Evolutionary conservation across 805 yeast genomes (phyloP).

Genomic region (Kuraishia piskuri): DNA sequence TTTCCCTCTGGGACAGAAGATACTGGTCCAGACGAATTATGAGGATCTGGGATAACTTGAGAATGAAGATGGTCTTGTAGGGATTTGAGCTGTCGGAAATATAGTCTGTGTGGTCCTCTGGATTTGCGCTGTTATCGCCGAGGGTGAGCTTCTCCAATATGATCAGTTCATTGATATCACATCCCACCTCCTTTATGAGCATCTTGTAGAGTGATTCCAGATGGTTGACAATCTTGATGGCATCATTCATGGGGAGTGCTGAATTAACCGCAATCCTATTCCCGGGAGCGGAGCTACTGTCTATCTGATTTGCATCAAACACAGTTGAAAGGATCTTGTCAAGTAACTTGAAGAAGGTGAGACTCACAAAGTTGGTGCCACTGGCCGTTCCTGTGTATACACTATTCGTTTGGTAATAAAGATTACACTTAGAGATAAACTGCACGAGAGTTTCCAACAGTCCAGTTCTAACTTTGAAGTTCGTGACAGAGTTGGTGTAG

Average conservation of each 20-base stretch:
- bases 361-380: constrained; percentile 21
- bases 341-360: constrained; percentile 6
- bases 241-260: constrained; percentile 8
- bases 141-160: background rate
- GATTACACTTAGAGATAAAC: constrained; percentile 20
- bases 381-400: constrained; percentile 13
- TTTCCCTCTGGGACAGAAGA: constrained; percentile 20
- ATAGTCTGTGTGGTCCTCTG: background rate
- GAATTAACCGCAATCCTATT: background rate
- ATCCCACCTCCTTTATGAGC: constrained; percentile 20
- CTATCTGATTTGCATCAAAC: background rate
- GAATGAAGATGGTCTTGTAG: constrained; percentile 11
- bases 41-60: constrained; percentile 19
- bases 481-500: constrained; percentile 7
- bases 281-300: background rate
- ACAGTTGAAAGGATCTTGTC: constrained; percentile 6
- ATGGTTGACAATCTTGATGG: constrained; percentile 16
- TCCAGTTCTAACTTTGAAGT: constrained; percentile 13
- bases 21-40: constrained; percentile 22
- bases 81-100: constrained; percentile 3
- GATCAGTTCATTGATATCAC: constrained; percentile 24
- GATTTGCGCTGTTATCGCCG: background rate
- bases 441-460: constrained; percentile 21
- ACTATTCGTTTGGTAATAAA: constrained; percentile 20
- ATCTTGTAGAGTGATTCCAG: constrained; percentile 19